Conservation (phyloP, 2,329 filamentous ascomycete genomes). For the Neurospora sp. region DNA sequence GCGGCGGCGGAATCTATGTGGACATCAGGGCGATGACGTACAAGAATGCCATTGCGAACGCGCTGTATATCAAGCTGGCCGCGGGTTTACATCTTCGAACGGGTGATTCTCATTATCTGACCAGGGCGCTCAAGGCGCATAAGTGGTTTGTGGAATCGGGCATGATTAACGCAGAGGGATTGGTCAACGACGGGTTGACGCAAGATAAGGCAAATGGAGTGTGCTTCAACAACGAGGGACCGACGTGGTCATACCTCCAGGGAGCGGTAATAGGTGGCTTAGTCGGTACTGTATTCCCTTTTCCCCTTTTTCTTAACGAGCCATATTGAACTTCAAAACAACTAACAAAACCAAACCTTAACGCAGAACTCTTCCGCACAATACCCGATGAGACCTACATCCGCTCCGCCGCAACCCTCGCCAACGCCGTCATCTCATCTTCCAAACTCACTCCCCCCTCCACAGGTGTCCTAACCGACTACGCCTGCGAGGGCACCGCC, state of each 20-base stretch:
- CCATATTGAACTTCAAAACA: neutral
- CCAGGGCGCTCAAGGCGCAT: constrained; percentile 41
- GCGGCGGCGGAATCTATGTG: constrained; percentile 48
- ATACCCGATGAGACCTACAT: constrained; percentile 33
- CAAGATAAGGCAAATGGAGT: constrained; percentile 13
- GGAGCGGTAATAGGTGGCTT: constrained; percentile 46
- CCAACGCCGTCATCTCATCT: constrained; percentile 38
- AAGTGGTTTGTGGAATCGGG: constrained; percentile 40
- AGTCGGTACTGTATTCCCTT: constrained; percentile 17
- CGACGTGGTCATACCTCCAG: constrained; percentile 48
- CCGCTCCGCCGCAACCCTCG: constrained; percentile 35
- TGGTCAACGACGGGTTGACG: constrained; percentile 45
- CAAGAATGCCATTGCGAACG: constrained; percentile 48
- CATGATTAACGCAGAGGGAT: constrained; percentile 39
- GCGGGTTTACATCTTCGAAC: constrained; percentile 41
- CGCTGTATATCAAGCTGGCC: constrained; percentile 44
- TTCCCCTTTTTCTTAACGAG: neutral
- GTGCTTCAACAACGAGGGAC: constrained; percentile 42
- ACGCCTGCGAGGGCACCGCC: constrained; percentile 29
- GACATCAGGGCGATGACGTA: constrained; percentile 37
- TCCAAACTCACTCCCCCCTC: constrained; percentile 24
- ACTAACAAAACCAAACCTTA: neutral
- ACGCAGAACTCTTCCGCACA: constrained; percentile 35
- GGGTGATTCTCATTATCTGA: constrained; percentile 26
- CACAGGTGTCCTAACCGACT: constrained; percentile 37